Conservation (phyloP, 2,329 filamentous ascomycete genomes). For the Myriangium duriaei region DNA sequence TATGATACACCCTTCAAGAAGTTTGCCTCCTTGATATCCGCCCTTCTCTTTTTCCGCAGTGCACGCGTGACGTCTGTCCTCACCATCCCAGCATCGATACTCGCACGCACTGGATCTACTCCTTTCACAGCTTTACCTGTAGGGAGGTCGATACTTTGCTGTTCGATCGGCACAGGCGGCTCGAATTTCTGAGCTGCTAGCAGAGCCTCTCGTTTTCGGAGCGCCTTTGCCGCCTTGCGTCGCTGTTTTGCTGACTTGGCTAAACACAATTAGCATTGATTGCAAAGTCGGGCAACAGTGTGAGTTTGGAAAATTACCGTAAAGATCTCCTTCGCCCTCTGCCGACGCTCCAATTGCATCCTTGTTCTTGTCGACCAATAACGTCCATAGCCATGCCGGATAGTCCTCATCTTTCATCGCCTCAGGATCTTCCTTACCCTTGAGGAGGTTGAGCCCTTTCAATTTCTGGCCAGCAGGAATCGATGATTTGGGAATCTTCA, state of each 20-base stretch:
- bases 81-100: slow-evolving; percentile 33
- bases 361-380: slow-evolving; percentile 49
- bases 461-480: slow-evolving; percentile 58
- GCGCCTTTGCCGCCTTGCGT: slow-evolving; percentile 54
- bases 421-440: slow-evolving; percentile 59
- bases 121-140: slow-evolving; percentile 35
- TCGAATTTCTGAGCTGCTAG: slow-evolving; percentile 39
- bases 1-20: slow-evolving; percentile 66
- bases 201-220: slow-evolving; percentile 29
- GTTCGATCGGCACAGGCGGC: slow-evolving; percentile 56
- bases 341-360: slow-evolving; percentile 31
- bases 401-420: slow-evolving; percentile 65
- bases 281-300: neutral
- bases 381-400: slow-evolving; percentile 67
- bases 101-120: slow-evolving; percentile 21
- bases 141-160: slow-evolving; percentile 67
- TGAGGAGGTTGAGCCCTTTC: slow-evolving; percentile 64
- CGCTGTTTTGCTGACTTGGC: slow-evolving; percentile 79
- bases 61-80: slow-evolving; percentile 54
- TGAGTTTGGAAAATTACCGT: slow-evolving; percentile 48
- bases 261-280: slow-evolving; percentile 22
- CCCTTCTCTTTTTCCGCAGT: slow-evolving; percentile 62
- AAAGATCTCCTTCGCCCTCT: slow-evolving; percentile 55
- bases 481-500: slow-evolving; percentile 26
- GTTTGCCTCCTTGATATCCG: slow-evolving; percentile 71